Evolutionary conservation across 208 protist genomes (phyloP).

Genomic region (Leishmania braziliensis): DNA sequence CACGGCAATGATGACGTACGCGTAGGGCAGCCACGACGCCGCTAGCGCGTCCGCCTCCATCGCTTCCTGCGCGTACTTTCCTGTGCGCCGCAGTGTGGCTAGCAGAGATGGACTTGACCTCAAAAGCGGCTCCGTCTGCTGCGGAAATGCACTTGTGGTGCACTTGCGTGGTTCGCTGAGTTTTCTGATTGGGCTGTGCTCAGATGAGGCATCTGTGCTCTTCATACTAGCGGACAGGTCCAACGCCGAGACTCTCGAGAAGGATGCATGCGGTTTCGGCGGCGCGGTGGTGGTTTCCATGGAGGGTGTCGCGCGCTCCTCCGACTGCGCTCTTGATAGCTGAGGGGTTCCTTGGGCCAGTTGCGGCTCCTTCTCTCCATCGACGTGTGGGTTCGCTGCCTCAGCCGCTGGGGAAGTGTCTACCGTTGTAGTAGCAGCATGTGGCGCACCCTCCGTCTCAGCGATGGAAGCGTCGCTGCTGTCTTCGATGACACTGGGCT

Average conservation of each 20-base stretch:
- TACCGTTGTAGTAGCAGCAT: neutral
- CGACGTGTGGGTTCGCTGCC: neutral
- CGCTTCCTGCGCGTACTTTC: constrained; percentile 25
- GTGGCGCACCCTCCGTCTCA: neutral
- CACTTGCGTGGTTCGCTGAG: neutral
- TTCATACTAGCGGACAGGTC: neutral
- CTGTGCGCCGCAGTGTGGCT: constrained; percentile 10
- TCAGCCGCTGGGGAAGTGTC: neutral
- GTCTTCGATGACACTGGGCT: neutral
- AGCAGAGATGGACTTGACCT: neutral
- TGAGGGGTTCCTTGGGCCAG: neutral
- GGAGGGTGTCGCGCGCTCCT: neutral
- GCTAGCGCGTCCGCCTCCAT: constrained; percentile 29
- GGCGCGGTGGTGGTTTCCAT: neutral
- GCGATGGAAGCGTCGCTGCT: neutral
- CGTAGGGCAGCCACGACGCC: constrained; percentile 56
- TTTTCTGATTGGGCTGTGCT: neutral
- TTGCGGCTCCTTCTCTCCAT: neutral
- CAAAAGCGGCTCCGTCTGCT: neutral
- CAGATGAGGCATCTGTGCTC: neutral
- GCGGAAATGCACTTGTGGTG: constrained; percentile 5
- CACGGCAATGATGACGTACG: constrained; percentile 56
- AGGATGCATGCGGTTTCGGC: neutral
- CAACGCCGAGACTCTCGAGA: neutral
- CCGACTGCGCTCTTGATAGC: neutral